Evolutionary conservation across 306 rosid species (phyloP), one percentile per base, ranked within the genome.

Genomic region (Glycyrrhiza uralensis): DNA sequence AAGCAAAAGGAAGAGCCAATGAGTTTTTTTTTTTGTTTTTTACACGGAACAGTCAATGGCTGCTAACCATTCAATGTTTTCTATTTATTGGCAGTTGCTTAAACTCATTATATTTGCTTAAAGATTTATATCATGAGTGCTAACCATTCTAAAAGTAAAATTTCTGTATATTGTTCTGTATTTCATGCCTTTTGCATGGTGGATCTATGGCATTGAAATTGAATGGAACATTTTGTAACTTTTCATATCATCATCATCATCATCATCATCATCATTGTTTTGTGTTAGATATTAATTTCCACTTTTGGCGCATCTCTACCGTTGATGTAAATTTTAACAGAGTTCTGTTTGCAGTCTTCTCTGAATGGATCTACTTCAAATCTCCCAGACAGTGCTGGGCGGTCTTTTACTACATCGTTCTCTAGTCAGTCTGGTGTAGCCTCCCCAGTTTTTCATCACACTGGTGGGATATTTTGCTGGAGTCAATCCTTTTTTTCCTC

Each of bases 361-460:
- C 75, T 95, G 73, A 95, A 91, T 3, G 95, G 97, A 72, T 91
- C 99, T 44, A 84, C 96, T 67, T 89, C 99, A 55, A 94, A 91
- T 87, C 89, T 89, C 79, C 95, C 90, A 35, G 99, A 94, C 20
- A 82, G 92, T 66, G 72, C 87, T 61, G 99, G 99, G 39, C 87
- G 99, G 76, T 83, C 96, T 71, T 91, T 91, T 82, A 66, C 95
- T 5, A 56, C 96, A 46, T 89, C 97, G 9, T 94, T 91, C 85
- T 91, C 99, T 78, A 90, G 96, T 86, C 99, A 94, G 84, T 89
- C 99, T 83, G 99, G 97, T 80, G 95, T 88, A 3, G 97, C 93
- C 66, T 94, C 99, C 70, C 96, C 99, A 10, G 84, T 71, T 69
- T 94, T 86, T 80, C 99, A 94, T 81, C 97, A 94, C 75, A 45